Conservation (phyloP, 176 grass and related monocot species). For the Lolium perenne region DNA sequence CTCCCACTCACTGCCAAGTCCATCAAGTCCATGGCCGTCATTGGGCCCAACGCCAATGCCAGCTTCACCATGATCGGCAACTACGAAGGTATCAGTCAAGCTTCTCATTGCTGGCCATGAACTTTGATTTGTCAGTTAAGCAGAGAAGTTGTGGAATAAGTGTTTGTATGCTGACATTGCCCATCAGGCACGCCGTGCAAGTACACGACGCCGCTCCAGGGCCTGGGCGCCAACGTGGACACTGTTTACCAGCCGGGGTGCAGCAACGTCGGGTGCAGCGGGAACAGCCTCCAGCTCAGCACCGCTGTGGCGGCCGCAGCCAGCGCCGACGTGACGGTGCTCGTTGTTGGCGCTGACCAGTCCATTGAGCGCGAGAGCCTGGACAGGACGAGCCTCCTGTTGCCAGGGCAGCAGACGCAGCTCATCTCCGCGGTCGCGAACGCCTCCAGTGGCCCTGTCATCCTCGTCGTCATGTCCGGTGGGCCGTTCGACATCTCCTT, state of each 20-base stretch:
- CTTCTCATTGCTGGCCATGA: neutral
- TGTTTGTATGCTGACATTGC: neutral
- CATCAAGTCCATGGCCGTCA: conserved; percentile 78
- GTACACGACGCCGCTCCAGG: conserved; percentile 80
- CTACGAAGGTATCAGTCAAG: conserved; percentile 62
- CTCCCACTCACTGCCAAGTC: conserved; percentile 65
- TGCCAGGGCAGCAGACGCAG: conserved; percentile 67
- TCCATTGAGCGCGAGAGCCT: conserved; percentile 77
- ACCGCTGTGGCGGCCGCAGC: conserved; percentile 67
- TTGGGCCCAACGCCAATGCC: conserved; percentile 94
- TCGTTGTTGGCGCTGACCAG: conserved; percentile 79
- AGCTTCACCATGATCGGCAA: conserved; percentile 97
- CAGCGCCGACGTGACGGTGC: conserved; percentile 77
- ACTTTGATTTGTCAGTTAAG: neutral
- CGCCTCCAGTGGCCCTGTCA: conserved; percentile 65
- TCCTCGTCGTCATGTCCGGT: conserved; percentile 97
- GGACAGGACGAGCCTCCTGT: conserved; percentile 70
- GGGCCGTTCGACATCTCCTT: conserved; percentile 78
- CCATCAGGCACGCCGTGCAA: conserved; percentile 73
- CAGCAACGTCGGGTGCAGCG: conserved; percentile 67
- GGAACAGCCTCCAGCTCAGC: conserved; percentile 68
- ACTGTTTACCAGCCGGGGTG: conserved; percentile 86
- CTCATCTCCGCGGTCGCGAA: conserved; percentile 76
- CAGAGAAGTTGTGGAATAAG: neutral
- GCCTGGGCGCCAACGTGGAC: conserved; percentile 54